Evolutionary conservation across 73 alveolate species (phyloP).

Genomic region (Tetrahymena malaccensis): DNA sequence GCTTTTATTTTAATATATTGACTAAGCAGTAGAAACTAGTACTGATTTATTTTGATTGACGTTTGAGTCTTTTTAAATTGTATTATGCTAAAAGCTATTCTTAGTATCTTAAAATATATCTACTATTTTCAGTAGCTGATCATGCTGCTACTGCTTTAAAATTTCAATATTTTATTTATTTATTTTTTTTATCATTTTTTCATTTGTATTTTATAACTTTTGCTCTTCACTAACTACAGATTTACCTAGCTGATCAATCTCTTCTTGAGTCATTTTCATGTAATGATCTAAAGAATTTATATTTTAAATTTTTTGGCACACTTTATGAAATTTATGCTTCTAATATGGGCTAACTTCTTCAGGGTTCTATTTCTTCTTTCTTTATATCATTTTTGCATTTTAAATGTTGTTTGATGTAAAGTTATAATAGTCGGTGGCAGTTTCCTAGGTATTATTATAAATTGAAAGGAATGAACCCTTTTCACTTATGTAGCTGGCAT

Average conservation of each 20-base stretch:
- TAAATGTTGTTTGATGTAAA: background rate
- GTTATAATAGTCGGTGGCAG: background rate
- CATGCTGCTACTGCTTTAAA: background rate
- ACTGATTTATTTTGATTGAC: background rate
- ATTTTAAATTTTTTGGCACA: background rate
- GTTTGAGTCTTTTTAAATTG: background rate
- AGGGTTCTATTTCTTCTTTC: background rate
- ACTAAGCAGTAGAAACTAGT: background rate
- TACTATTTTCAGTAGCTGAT: background rate
- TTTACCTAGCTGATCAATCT: background rate
- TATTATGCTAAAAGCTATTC: background rate
- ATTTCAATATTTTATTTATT: background rate
- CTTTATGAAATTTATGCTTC: background rate
- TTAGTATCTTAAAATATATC: background rate
- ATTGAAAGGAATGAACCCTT: background rate
- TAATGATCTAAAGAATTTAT: background rate
- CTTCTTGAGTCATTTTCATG: background rate
- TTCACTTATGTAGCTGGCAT: background rate
- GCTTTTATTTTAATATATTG: background rate
- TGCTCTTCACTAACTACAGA: background rate
- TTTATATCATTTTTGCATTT: background rate
- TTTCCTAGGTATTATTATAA: background rate
- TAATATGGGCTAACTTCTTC: background rate
- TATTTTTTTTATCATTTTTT: background rate
- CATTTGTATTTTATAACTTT: background rate